Evolutionary conservation across 495 filamentous ascomycete species (phyloP).

Genomic region (Xylaria nigripes): DNA sequence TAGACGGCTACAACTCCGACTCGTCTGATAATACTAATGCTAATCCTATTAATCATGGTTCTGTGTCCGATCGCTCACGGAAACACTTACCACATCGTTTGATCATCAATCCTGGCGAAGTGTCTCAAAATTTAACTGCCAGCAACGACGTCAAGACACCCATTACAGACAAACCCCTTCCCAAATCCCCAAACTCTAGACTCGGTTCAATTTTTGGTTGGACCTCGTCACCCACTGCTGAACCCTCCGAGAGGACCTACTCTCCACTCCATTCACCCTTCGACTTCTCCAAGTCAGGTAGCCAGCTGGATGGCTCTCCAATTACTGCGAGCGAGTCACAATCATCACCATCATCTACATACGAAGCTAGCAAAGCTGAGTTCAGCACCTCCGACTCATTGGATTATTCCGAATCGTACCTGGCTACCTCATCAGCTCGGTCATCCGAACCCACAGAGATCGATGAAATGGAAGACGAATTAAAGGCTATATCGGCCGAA

Average conservation of each 20-base stretch:
- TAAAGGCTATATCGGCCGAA: constrained; percentile 87
- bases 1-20: constrained; percentile 27
- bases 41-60: constrained; percentile 24
- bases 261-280: constrained; percentile 43
- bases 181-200: constrained; percentile 47
- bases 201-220: constrained; percentile 47
- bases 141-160: constrained; percentile 23
- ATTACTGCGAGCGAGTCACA: constrained; percentile 29
- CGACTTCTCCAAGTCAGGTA: constrained; percentile 30
- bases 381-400: constrained; percentile 21
- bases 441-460: constrained; percentile 35
- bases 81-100: constrained; percentile 45
- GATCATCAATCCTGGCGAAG: constrained; percentile 30
- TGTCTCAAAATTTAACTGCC: constrained; percentile 17
- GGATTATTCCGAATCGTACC: constrained; percentile 39
- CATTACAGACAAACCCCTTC: constrained; percentile 43
- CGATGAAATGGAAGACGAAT: constrained; percentile 84
- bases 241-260: constrained; percentile 41
- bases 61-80: constrained; percentile 36
- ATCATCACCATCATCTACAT: too few relatives aligned
- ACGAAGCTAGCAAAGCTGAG: constrained; percentile 31
- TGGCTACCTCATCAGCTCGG: constrained; percentile 38
- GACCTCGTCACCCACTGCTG: constrained; percentile 40
- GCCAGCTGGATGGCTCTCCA: constrained; percentile 33
- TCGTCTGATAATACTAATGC: constrained; percentile 21